Conservation (phyloP, 108 stramenopile genomes). For the Discostella pseudostelligera region DNA sequence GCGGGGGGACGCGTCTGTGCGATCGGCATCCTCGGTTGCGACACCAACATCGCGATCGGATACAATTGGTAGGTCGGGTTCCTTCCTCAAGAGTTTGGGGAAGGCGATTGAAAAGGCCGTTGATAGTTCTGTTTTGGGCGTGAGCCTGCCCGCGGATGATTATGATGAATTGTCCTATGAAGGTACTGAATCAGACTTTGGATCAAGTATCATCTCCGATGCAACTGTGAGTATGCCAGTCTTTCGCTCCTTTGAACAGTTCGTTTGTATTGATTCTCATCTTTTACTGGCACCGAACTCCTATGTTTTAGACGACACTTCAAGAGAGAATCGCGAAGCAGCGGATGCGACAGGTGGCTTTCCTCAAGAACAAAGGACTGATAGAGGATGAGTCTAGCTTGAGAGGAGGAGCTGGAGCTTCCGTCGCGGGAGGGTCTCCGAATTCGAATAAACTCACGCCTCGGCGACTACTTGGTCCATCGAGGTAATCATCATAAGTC, state of each 20-base stretch:
- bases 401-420: slow-evolving; percentile 37
- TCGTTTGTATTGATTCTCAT: not conserved
- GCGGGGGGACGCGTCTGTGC: slow-evolving; percentile 8
- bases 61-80: slow-evolving; percentile 20
- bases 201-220: slow-evolving; percentile 4
- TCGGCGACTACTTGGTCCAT: not conserved
- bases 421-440: slow-evolving; percentile 6
- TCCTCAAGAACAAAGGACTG: slow-evolving; percentile 77
- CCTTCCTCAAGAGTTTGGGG: slow-evolving; percentile 45
- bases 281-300: slow-evolving; percentile 5
- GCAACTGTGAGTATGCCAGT: slow-evolving; percentile 22
- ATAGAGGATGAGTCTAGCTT: slow-evolving; percentile 54
- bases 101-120: slow-evolving; percentile 35
- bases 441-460: slow-evolving; percentile 9
- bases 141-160: slow-evolving; percentile 17
- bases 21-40: slow-evolving; percentile 3
- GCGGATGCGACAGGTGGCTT: slow-evolving; percentile 64
- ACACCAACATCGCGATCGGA: slow-evolving; percentile 6
- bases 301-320: slow-evolving; percentile 41
- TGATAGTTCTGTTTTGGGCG: slow-evolving; percentile 49
- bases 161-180: slow-evolving; percentile 46
- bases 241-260: not conserved
- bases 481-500: slow-evolving; percentile 2
- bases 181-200: slow-evolving; percentile 43
- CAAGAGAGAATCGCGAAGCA: slow-evolving; percentile 70